A percentile compares a stretch with the other conserved stretches of the same genome.
phyloP scores from a whole-genome alignment of 371 early-diverging fungal species.

The Mortierella sp. region DNA sequence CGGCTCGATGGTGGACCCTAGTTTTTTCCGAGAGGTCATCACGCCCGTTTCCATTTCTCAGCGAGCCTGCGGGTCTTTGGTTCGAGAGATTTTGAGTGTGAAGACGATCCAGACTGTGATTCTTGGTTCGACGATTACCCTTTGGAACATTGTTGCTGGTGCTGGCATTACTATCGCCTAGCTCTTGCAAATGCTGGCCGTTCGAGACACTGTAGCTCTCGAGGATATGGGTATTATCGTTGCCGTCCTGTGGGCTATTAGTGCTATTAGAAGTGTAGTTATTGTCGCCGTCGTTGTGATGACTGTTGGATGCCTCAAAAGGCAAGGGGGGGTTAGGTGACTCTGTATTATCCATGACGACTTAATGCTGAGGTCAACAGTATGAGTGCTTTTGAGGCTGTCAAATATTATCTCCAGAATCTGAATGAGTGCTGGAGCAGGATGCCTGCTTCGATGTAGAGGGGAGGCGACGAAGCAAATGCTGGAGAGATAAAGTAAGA shows the following conservation, averaged over 20 bases:
- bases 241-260: background rate
- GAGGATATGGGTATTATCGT: background rate
- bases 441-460: no score
- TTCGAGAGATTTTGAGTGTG: constrained; percentile 8
- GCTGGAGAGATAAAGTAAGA: no score
- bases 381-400: no score
- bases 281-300: background rate
- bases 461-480: no score
- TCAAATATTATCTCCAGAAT: no score
- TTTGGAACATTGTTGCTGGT: background rate
- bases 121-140: background rate
- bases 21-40: constrained; percentile 8
- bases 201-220: constrained; percentile 28
- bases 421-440: no score
- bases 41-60: background rate
- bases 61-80: no score
- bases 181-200: constrained; percentile 17
- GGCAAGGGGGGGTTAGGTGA: background rate
- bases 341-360: background rate
- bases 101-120: constrained; percentile 3
- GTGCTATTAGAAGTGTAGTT: background rate
- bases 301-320: background rate
- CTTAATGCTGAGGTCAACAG: no score
- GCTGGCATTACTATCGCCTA: background rate
- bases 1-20: constrained; percentile 6